Percentiles rank a stretch among this genome's conserved stretches.
phyloP scores from a whole-genome alignment of 331 rosid genomes.

The Prunus yedoensis region DNA sequence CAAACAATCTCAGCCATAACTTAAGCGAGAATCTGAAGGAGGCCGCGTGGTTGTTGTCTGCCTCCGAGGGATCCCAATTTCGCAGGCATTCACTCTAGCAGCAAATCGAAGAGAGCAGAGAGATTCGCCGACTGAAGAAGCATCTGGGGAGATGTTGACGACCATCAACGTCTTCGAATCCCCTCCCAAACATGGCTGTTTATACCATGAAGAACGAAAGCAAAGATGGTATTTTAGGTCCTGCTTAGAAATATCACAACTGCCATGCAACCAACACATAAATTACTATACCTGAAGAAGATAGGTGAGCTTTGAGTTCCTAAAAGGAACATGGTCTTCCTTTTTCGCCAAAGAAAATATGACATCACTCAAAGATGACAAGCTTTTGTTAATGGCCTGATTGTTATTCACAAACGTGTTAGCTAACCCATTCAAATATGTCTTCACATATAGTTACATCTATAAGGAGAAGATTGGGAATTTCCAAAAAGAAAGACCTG shows the following conservation, averaged over 20 bases:
- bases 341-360: slow-evolving; percentile 63
- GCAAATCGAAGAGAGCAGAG: slow-evolving; percentile 95
- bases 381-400: slow-evolving; percentile 52
- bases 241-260: too few relatives aligned
- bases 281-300: slow-evolving; percentile 76
- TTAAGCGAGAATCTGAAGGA: slow-evolving; percentile 52
- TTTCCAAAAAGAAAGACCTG: slow-evolving; percentile 47
- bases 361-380: slow-evolving; percentile 64
- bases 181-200: slow-evolving; percentile 96
- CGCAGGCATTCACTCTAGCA: slow-evolving; percentile 85
- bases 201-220: background rate
- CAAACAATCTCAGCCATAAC: slow-evolving; percentile 30
- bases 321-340: slow-evolving; percentile 91
- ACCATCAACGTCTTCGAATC: slow-evolving; percentile 95
- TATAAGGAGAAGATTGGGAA: background rate
- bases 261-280: background rate
- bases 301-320: slow-evolving; percentile 90
- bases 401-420: background rate
- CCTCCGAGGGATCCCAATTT: slow-evolving; percentile 80
- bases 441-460: background rate
- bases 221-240: too few relatives aligned
- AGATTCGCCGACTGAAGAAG: slow-evolving; percentile 72
- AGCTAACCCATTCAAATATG: slow-evolving; percentile 4
- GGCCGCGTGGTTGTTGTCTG: slow-evolving; percentile 53
- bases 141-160: slow-evolving; percentile 84